Percentiles rank a stretch among this genome's conserved stretches.
phyloP scores from a whole-genome alignment of 1,284 basidiomycete genomes.

The Pseudomicrostroma phylloplanum region DNA sequence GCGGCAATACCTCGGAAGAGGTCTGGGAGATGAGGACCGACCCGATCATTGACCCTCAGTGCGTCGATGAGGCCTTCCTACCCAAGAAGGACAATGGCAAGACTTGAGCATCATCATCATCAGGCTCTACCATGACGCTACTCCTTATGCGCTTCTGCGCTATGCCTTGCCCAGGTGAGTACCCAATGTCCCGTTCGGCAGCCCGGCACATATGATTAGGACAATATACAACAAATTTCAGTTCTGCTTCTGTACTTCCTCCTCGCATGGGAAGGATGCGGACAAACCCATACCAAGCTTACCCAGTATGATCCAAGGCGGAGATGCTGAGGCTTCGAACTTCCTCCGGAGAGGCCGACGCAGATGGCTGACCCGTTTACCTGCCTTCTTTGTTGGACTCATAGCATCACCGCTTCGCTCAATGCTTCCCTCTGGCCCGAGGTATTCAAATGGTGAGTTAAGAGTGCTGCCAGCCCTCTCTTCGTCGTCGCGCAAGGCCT shows the following conservation, averaged over 20 bases:
- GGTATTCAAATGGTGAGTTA: not conserved
- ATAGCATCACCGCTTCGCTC: not conserved
- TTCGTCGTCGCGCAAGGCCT: no score
- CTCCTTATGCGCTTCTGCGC: not conserved
- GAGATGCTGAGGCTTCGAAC: not conserved
- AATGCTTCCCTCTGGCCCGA: not conserved
- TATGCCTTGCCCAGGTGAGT: constrained; percentile 1
- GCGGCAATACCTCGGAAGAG: constrained; percentile 70
- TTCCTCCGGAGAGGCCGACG: not conserved
- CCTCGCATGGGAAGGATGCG: constrained; percentile 7
- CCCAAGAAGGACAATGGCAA: not conserved
- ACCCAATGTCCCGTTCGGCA: not conserved
- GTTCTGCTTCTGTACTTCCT: constrained; percentile 9
- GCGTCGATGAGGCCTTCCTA: constrained; percentile 9
- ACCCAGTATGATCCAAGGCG: constrained; percentile 7
- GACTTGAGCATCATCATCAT: not conserved
- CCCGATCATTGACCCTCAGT: not conserved
- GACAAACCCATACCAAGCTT: constrained; percentile 11
- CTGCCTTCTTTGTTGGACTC: not conserved
- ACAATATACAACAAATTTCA: constrained; percentile 7
- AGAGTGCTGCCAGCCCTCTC: not conserved
- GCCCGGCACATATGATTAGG: constrained; percentile 2
- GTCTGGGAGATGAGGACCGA: constrained; percentile 65
- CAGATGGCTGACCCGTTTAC: not conserved
- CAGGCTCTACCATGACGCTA: no score